phyloP scores from a whole-genome alignment of 306 rosid species.

The Crotalaria pallida region DNA sequence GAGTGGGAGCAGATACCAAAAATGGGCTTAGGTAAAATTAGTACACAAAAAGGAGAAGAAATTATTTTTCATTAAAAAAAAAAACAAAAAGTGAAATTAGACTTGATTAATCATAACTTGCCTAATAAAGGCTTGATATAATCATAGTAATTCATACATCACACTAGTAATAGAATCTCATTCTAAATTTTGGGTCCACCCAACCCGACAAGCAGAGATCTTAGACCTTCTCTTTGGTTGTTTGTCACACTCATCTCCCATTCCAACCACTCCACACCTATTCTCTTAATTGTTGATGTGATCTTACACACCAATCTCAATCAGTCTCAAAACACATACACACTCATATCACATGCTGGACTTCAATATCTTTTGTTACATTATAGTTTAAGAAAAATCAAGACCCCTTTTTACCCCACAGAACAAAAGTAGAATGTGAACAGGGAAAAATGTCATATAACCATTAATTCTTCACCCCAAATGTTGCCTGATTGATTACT shows the following conservation, averaged over 20 bases:
- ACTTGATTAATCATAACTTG: conserved; percentile 28
- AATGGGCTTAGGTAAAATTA: conserved; percentile 23
- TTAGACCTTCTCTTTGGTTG: conserved; percentile 43
- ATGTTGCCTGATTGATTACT: conserved; percentile 1
- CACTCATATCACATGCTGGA: conserved; percentile 28
- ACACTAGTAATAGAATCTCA: conserved; percentile 56
- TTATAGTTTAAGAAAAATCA: conserved; percentile 32
- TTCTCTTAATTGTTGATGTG: conserved; percentile 34
- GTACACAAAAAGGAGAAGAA: conserved; percentile 9
- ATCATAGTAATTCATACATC: conserved; percentile 56
- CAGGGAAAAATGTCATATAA: conserved; percentile 14
- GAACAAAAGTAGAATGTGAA: conserved; percentile 44
- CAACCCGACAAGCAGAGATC: conserved; percentile 51
- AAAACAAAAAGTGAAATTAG: conserved; percentile 29
- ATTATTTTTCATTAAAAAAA: not conserved
- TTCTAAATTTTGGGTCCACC: conserved; percentile 72
- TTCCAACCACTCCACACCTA: conserved; percentile 67
- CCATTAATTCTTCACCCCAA: conserved; percentile 34
- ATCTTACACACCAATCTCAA: conserved; percentile 29
- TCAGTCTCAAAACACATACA: conserved; percentile 13
- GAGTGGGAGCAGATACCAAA: conserved; percentile 33
- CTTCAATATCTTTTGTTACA: conserved; percentile 39
- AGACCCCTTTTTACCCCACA: conserved; percentile 32
- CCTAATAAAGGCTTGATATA: conserved; percentile 39
- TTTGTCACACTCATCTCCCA: conserved; percentile 54